These are phyloP conservation scores for Podila horticola DNA, from an alignment of 192 early-diverging fungal genomes.

Conservation along the genomic window DNA sequence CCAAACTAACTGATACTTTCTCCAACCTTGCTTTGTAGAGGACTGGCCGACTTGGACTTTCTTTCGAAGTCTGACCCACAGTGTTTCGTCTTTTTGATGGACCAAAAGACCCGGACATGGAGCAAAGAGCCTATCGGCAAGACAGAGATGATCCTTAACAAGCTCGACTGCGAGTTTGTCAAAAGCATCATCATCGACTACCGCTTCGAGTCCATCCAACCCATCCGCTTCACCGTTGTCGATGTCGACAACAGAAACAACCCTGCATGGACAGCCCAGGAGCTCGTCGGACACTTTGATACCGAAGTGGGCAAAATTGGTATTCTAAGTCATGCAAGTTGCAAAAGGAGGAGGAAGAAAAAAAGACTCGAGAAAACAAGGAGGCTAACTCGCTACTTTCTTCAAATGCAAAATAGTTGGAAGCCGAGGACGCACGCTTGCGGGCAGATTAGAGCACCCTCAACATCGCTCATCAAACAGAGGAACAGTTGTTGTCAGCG, in stretches of 20 bases:
- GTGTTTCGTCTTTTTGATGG: slow-evolving; percentile 47
- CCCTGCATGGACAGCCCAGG: slow-evolving; percentile 50
- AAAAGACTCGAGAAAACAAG: neutral
- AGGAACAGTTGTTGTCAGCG: slow-evolving; percentile 58
- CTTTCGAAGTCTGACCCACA: slow-evolving; percentile 55
- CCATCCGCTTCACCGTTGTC: slow-evolving; percentile 47
- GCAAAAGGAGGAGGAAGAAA: neutral
- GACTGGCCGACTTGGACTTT: slow-evolving; percentile 44
- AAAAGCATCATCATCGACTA: slow-evolving; percentile 58
- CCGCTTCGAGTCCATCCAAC: slow-evolving; percentile 60
- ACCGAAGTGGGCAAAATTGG: slow-evolving; percentile 55
- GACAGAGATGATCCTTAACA: slow-evolving; percentile 61
- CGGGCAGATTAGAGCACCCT: slow-evolving; percentile 39
- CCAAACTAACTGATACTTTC: too few relatives aligned
- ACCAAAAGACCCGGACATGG: slow-evolving; percentile 46
- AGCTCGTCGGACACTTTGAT: slow-evolving; percentile 54
- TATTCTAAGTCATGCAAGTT: slow-evolving; percentile 3
- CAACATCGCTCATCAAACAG: slow-evolving; percentile 40
- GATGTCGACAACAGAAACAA: slow-evolving; percentile 53
- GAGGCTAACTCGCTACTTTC: too few relatives aligned
- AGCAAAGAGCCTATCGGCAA: slow-evolving; percentile 31
- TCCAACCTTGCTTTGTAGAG: slow-evolving; percentile 4
- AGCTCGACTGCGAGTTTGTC: slow-evolving; percentile 64
- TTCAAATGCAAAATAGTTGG: slow-evolving; percentile 30
- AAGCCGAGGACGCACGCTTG: slow-evolving; percentile 38